These are phyloP conservation scores for Desmodesmus armatus DNA, from an alignment of 139 green algal genomes.

Conservation along the genomic window DNA sequence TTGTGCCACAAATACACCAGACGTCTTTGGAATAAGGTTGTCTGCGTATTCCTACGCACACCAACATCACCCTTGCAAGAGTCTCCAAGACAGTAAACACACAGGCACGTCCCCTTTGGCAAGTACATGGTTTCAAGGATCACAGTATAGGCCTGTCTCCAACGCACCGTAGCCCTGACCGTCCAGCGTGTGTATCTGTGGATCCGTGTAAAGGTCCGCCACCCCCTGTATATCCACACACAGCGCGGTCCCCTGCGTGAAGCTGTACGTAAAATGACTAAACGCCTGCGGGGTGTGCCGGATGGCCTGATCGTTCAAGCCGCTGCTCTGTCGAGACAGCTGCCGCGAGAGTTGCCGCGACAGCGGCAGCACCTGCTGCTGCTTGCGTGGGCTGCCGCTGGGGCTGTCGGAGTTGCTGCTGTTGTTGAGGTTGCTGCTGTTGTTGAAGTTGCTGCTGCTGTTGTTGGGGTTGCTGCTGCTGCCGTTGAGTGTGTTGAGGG, in stretches of 20 bases:
- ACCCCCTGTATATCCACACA: slow-evolving; percentile 67
- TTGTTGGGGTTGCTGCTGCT: background rate
- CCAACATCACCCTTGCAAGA: no score
- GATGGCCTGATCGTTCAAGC: slow-evolving; percentile 20
- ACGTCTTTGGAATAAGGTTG: no score
- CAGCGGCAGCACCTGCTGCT: background rate
- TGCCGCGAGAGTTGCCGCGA: no score
- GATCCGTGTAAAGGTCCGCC: slow-evolving; percentile 65
- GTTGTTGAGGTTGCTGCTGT: no score
- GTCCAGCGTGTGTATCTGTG: slow-evolving; percentile 59
- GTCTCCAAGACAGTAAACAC: no score
- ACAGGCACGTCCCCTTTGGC: no score
- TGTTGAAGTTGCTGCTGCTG: no score
- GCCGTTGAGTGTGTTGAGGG: background rate
- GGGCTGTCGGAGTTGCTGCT: no score
- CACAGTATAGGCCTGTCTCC: no score
- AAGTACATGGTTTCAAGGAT: no score
- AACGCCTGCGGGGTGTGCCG: slow-evolving; percentile 62
- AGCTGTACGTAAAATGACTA: slow-evolving; percentile 61
- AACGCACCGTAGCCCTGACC: slow-evolving; percentile 51
- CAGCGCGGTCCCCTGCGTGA: slow-evolving; percentile 56
- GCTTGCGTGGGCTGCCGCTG: background rate
- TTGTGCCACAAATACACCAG: no score
- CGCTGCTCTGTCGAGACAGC: background rate
- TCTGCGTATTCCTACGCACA: no score